Evolutionary conservation across 2,329 filamentous ascomycete species (phyloP).

Genomic region (Fusarium keratoplasticum): DNA sequence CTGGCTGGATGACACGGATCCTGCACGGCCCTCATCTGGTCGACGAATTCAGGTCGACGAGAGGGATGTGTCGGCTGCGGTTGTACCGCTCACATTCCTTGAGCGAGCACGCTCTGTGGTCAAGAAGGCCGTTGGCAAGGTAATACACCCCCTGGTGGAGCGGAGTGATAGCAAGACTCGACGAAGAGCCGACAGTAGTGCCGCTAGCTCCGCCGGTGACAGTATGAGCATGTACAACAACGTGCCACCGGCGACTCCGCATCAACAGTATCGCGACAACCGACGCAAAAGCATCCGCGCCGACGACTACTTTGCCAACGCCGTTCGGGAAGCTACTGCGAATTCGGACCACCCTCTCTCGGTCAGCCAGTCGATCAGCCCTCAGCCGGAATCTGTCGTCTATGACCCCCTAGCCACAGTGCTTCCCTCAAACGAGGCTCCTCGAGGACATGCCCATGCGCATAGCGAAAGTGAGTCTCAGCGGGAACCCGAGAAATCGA

Average conservation of each 20-base stretch:
- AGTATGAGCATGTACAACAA: conserved; percentile 59
- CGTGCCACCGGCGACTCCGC: conserved; percentile 63
- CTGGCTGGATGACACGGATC: conserved; percentile 97
- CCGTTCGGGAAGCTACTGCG: conserved; percentile 49
- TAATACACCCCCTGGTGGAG: conserved; percentile 71
- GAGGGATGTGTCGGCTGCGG: conserved; percentile 88
- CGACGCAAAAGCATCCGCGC: conserved; percentile 65
- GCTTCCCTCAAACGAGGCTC: conserved; percentile 44
- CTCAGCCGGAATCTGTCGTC: conserved; percentile 43
- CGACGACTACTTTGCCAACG: conserved; percentile 65
- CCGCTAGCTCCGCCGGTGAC: conserved; percentile 72
- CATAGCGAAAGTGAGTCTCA: conserved; percentile 43
- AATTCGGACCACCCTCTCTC: conserved; percentile 40
- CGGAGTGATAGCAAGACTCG: conserved; percentile 66
- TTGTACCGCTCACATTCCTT: conserved; percentile 88
- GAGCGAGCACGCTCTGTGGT: conserved; percentile 86
- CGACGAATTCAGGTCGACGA: conserved; percentile 93
- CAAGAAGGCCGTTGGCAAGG: conserved; percentile 73
- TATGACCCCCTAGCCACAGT: conserved; percentile 57
- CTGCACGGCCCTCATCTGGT: conserved; percentile 79
- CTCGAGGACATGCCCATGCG: conserved; percentile 40
- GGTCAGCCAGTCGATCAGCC: conserved; percentile 40
- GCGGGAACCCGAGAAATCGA: conserved; percentile 39
- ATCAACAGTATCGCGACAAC: conserved; percentile 60
- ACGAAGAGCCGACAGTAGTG: conserved; percentile 70